Conservation (phyloP, 768 basidiomycete species). For the Plicaturopsis crispa region DNA sequence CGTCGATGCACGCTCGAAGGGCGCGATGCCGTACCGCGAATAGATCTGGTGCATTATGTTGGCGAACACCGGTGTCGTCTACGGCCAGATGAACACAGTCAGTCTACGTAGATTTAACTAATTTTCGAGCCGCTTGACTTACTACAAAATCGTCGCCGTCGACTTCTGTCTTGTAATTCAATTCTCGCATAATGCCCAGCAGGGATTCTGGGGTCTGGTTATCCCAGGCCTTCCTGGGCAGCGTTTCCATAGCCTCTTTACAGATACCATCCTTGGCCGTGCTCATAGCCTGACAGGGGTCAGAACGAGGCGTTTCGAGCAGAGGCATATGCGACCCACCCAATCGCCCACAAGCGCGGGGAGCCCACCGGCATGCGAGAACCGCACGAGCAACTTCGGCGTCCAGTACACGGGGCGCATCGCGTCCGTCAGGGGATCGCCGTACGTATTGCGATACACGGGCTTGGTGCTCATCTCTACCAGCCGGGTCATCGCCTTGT, state of each 20-base stretch:
- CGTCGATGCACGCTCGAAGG: slow-evolving; percentile 14
- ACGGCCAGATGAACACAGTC: not conserved
- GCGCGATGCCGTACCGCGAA: slow-evolving; percentile 16
- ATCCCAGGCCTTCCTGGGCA: slow-evolving; percentile 18
- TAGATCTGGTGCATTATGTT: slow-evolving; percentile 17
- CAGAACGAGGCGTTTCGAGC: not conserved
- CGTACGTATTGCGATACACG: slow-evolving; percentile 12
- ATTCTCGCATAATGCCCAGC: slow-evolving; percentile 12
- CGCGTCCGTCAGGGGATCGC: slow-evolving; percentile 18
- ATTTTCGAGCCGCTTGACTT: no score
- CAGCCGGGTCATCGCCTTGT: slow-evolving; percentile 13
- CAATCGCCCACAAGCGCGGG: slow-evolving; percentile 18
- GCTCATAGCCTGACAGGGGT: slow-evolving; percentile 12
- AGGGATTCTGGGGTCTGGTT: slow-evolving; percentile 17
- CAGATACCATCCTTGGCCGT: slow-evolving; percentile 11
- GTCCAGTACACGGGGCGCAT: slow-evolving; percentile 20
- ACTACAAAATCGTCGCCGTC: slow-evolving; percentile 10
- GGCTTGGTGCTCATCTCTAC: slow-evolving; percentile 15
- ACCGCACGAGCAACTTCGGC: slow-evolving; percentile 10
- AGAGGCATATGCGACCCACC: slow-evolving; percentile 9
- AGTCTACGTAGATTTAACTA: not conserved
- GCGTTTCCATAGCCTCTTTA: slow-evolving; percentile 9
- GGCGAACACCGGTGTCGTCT: slow-evolving; percentile 14
- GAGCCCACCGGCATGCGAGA: slow-evolving; percentile 18
- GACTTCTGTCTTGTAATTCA: slow-evolving; percentile 12